Percentiles rank a stretch among this genome's conserved stretches.
Conservation (phyloP, 371 early-diverging fungal species). For the Rhizomucor miehei region DNA sequence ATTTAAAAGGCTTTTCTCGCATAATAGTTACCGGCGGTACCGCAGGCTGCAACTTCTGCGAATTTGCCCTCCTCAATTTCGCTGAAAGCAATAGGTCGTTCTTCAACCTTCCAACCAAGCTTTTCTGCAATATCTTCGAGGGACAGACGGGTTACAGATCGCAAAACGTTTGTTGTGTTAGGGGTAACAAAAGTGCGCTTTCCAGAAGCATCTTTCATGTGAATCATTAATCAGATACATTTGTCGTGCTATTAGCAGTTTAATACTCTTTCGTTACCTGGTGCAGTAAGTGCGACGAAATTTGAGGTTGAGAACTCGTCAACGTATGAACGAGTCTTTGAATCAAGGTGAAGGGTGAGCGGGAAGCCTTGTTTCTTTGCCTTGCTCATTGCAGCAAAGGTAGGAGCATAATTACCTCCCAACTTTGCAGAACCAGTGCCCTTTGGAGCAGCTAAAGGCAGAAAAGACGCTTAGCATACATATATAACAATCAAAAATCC, state of each 20-base stretch:
- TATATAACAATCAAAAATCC: not conserved
- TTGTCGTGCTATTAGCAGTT: not conserved
- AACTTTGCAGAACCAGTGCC: conserved; percentile 70
- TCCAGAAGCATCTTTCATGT: conserved; percentile 38
- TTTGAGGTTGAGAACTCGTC: conserved; percentile 86
- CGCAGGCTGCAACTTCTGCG: conserved; percentile 74
- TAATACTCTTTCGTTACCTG: conserved; percentile 20
- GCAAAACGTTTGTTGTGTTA: conserved; percentile 58
- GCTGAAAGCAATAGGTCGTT: conserved; percentile 51
- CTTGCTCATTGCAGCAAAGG: conserved; percentile 51
- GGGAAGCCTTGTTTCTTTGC: conserved; percentile 68
- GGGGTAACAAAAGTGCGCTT: conserved; percentile 71
- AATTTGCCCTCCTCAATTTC: conserved; percentile 63
- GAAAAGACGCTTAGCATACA: conserved; percentile 1
- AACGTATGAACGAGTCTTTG: conserved; percentile 60
- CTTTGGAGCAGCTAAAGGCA: conserved; percentile 47
- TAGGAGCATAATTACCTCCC: conserved; percentile 79
- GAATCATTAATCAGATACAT: not conserved
- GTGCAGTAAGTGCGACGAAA: conserved; percentile 69
- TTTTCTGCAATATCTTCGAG: conserved; percentile 61
- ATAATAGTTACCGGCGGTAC: conserved; percentile 57
- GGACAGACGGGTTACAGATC: conserved; percentile 72
- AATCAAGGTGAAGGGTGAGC: conserved; percentile 74
- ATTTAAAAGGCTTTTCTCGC: too few species aligned
- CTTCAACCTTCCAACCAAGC: conserved; percentile 70